A percentile compares a stretch with the other conserved stretches of the same genome.
These are phyloP conservation scores for Aspergillus japonicus DNA, from an alignment of 2,329 filamentous ascomycete species.

Conservation along the genomic window DNA sequence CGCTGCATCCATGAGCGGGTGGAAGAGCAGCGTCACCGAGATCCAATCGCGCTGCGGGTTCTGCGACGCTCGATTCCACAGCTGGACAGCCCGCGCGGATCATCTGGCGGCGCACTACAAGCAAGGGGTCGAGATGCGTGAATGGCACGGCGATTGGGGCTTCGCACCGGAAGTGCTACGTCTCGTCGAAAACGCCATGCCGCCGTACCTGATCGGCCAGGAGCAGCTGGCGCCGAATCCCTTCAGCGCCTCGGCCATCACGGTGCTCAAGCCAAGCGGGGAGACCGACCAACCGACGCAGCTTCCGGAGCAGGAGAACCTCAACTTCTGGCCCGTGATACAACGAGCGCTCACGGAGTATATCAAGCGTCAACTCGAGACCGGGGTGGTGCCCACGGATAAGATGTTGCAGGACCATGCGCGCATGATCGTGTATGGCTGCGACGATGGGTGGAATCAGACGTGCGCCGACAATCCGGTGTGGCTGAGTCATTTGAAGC, in stretches of 20 bases:
- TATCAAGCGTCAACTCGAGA: slow-evolving; percentile 11
- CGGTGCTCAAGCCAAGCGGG: no score
- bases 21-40: slow-evolving; percentile 46
- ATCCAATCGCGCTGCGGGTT: slow-evolving; percentile 47
- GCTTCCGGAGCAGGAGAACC: slow-evolving; percentile 23
- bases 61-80: slow-evolving; percentile 30
- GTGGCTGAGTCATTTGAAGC: no score
- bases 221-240: slow-evolving; percentile 22
- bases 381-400: slow-evolving; percentile 26
- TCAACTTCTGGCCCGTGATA: slow-evolving; percentile 23
- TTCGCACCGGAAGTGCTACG: slow-evolving; percentile 29
- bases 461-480: slow-evolving; percentile 33
- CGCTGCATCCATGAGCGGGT: slow-evolving; percentile 50
- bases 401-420: slow-evolving; percentile 34
- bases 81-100: slow-evolving; percentile 36
- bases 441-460: slow-evolving; percentile 39
- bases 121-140: slow-evolving; percentile 33
- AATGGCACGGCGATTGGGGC: slow-evolving; percentile 38
- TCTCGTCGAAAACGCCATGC: slow-evolving; percentile 39
- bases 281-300: slow-evolving; percentile 4
- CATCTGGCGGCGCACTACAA: slow-evolving; percentile 40
- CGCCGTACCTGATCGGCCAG: slow-evolving; percentile 36
- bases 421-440: slow-evolving; percentile 30
- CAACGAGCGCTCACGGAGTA: no score
- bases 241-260: slow-evolving; percentile 14